Conservation (phyloP, 2,329 filamentous ascomycete species). For the Neophaeococcomyces mojaviensis region DNA sequence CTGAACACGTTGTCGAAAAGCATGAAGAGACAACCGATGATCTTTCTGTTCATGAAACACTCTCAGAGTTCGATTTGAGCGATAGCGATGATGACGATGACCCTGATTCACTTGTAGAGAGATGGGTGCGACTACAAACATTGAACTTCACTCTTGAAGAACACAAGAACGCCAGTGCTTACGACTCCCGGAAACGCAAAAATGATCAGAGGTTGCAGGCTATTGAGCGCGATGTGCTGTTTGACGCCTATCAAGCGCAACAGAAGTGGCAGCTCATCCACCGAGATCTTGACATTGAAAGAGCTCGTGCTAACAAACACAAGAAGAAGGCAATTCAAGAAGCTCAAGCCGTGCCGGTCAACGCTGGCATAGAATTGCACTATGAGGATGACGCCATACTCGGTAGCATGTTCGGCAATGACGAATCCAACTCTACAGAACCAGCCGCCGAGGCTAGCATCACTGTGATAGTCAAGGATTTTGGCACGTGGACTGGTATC, state of each 20-base stretch:
- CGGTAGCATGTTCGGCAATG: constrained; percentile 49
- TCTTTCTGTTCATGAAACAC: not conserved
- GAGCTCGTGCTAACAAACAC: constrained; percentile 35
- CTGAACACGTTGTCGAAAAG: not conserved
- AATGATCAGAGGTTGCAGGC: constrained; percentile 61
- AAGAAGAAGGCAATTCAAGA: not conserved
- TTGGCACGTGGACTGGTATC: constrained; percentile 73
- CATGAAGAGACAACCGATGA: not conserved
- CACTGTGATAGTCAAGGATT: constrained; percentile 64
- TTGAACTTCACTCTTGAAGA: constrained; percentile 48
- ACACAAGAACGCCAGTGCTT: constrained; percentile 29
- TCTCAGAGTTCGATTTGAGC: not conserved
- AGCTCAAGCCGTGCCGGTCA: constrained; percentile 30
- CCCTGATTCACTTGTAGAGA: constrained; percentile 65
- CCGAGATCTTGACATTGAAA: constrained; percentile 55
- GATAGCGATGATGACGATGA: constrained; percentile 20
- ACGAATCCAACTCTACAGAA: constrained; percentile 30
- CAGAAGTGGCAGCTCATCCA: constrained; percentile 56
- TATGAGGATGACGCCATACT: constrained; percentile 39
- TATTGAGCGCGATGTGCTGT: constrained; percentile 71
- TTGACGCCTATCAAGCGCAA: constrained; percentile 60
- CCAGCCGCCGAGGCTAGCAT: constrained; percentile 29
- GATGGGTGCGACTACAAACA: constrained; percentile 68
- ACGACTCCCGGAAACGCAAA: constrained; percentile 52
- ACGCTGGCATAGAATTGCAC: constrained; percentile 31